These are phyloP conservation scores for Bipolaris bicolor DNA, from an alignment of 2,329 filamentous ascomycete genomes.

Conservation along the genomic window DNA sequence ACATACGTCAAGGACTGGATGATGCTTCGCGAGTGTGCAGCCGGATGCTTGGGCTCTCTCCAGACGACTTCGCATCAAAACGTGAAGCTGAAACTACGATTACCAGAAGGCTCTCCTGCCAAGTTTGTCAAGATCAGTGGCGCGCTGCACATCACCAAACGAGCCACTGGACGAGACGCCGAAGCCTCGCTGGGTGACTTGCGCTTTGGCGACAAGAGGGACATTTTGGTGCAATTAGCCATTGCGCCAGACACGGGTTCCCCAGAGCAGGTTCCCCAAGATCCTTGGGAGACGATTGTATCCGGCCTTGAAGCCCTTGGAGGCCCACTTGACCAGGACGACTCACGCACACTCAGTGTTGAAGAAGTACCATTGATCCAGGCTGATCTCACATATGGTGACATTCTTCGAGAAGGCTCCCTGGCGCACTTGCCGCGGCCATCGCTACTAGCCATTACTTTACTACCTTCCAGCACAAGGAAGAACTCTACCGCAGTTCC, in stretches of 20 bases:
- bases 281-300: slow-evolving; percentile 96
- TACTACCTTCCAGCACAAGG: slow-evolving; percentile 76
- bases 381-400: slow-evolving; percentile 90
- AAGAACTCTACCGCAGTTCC: slow-evolving; percentile 60
- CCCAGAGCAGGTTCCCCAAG: slow-evolving; percentile 85
- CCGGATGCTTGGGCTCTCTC: slow-evolving; percentile 87
- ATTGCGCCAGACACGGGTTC: slow-evolving; percentile 84
- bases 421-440: slow-evolving; percentile 85
- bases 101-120: slow-evolving; percentile 94
- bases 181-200: slow-evolving; percentile 92
- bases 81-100: slow-evolving; percentile 89
- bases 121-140: slow-evolving; percentile 99
- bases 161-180: slow-evolving; percentile 90
- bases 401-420: slow-evolving; percentile 87
- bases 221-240: slow-evolving; percentile 76
- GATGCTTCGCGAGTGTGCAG: slow-evolving; percentile 97
- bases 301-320: slow-evolving; percentile 93
- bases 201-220: slow-evolving; percentile 89
- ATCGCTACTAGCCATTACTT: slow-evolving; percentile 91
- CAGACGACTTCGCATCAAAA: slow-evolving; percentile 98
- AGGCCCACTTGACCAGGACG: slow-evolving; percentile 83
- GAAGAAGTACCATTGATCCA: slow-evolving; percentile 96
- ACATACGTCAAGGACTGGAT: slow-evolving; percentile 99
- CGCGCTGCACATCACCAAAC: slow-evolving; percentile 93
- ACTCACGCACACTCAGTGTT: slow-evolving; percentile 80